These are phyloP conservation scores for Daldinia sp. DNA, from an alignment of 2,329 filamentous ascomycete genomes.

Conservation along the genomic window DNA sequence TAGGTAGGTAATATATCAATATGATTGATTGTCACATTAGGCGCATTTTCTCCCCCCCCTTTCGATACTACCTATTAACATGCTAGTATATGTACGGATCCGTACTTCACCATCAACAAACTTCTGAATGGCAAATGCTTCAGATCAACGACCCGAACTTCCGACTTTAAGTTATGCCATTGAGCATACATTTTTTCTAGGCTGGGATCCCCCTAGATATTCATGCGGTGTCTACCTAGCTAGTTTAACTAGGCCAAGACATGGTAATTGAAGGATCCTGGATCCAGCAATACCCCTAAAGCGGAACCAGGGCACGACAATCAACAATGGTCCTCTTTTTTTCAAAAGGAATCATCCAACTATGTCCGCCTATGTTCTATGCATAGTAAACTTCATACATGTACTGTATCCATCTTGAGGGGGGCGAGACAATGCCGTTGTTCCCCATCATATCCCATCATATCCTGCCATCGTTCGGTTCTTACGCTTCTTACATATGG, in stretches of 20 bases:
- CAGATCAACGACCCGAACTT: slow-evolving; percentile 22
- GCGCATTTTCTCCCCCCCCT: background rate
- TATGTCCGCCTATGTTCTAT: background rate
- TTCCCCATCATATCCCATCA: slow-evolving; percentile 19
- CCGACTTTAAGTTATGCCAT: slow-evolving; percentile 18
- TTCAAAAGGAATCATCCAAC: slow-evolving; percentile 10
- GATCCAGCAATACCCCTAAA: slow-evolving; percentile 33
- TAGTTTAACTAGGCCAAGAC: slow-evolving; percentile 33
- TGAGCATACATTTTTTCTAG: slow-evolving; percentile 5
- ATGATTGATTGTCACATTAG: slow-evolving; percentile 2
- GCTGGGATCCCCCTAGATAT: slow-evolving; percentile 24
- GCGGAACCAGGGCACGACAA: slow-evolving; percentile 30
- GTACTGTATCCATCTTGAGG: slow-evolving; percentile 19
- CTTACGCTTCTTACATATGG: slow-evolving; percentile 13
- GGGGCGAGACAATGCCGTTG: slow-evolving; percentile 3
- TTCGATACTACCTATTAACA: slow-evolving; percentile 6
- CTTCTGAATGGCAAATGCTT: slow-evolving; percentile 2
- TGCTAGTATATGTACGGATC: background rate
- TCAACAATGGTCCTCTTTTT: slow-evolving; percentile 24
- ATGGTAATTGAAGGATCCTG: slow-evolving; percentile 33
- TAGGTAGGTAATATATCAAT: too few species aligned
- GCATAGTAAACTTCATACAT: slow-evolving; percentile 9
- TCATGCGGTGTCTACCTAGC: background rate
- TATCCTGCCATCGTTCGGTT: slow-evolving; percentile 17
- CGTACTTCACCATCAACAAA: background rate